Base-by-base conservation (phyloP, 768 basidiomycete species). In the Lenzites betulinus region DNA sequence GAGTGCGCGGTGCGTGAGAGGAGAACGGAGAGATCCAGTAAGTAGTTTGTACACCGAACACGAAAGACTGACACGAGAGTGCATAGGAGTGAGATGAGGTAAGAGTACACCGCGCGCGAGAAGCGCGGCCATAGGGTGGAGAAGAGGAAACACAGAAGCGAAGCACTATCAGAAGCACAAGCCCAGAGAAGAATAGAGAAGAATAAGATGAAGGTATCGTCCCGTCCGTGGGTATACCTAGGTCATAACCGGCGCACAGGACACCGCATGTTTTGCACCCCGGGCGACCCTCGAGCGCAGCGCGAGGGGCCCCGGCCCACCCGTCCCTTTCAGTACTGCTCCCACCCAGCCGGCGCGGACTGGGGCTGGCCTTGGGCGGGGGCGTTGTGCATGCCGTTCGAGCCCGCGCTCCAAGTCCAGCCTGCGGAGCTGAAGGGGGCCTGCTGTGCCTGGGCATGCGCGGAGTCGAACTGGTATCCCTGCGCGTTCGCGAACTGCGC, bases 211-310 rank as follows among this genome's bases (percentile, higher is more conserved):
- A 18, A 53, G 44, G 47, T 54, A 60, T 60, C 47, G 52, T 60
- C 44, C 59, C 33, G 28, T 60, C 59, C 52, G 39, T 49, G 53
- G 52, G 53, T 50, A 54, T 60, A 36, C 33, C 28, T 52, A 28
- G 42, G 30, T 11, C 30, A 11, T 11, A 11, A 33, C 30, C 30
- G 4, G 30, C 30, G 30, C 43, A 22, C 46, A 50, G 56, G 41
- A 49, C 36, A 36, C 42, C 42, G 42, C 42, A 9, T 22, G n/a
- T 33, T 59, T 51, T 53, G 38, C 39, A 59, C 11, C 30, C n/a
- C 30, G 11, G 30, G 30, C 30, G 30, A 33, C 30, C 11, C 30
- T 33, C 30, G 13, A 16, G 30, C 13, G 20, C 43, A 1, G 47
- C 25, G 20, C 26, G 36, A 38, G 15, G 9, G 23, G 30, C 30